phyloP scores from a whole-genome alignment of 495 filamentous ascomycete genomes.

The Aspergillus ellipticus region DNA sequence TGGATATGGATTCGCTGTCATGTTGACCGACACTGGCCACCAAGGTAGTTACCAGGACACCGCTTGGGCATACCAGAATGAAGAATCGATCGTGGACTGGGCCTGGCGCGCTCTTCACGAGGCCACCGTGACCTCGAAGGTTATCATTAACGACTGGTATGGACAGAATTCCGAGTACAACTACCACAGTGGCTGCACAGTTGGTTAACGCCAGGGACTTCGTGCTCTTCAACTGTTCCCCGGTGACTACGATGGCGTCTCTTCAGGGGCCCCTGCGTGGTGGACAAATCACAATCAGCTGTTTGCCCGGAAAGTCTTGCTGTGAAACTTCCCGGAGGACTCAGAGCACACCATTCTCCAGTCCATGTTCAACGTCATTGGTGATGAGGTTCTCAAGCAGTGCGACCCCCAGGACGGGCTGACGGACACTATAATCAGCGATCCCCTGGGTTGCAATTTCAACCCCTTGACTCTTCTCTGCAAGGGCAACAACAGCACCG shows the following conservation, averaged over 20 bases:
- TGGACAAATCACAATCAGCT: background rate
- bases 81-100: background rate
- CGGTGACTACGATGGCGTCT: background rate
- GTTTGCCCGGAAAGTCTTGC: background rate
- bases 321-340: background rate
- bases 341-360: background rate
- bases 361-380: conserved; percentile 5
- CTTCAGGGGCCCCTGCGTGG: background rate
- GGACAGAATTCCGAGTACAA: conserved; percentile 4
- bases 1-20: background rate
- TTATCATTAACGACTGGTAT: background rate
- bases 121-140: background rate
- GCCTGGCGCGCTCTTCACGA: background rate
- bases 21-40: background rate
- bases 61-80: background rate
- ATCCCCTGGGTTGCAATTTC: conserved; percentile 48
- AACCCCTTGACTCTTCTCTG: conserved; percentile 42
- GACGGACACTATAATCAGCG: conserved; percentile 8
- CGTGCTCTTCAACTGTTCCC: background rate
- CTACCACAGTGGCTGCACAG: background rate
- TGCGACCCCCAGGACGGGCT: conserved; percentile 55
- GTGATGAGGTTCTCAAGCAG: conserved; percentile 27
- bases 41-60: background rate
- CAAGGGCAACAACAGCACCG: conserved; percentile 10
- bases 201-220: background rate